Evolutionary conservation across 306 rosid species (phyloP), one percentile per base, ranked within the genome.

Genomic region (Aeschynomene evenia): DNA sequence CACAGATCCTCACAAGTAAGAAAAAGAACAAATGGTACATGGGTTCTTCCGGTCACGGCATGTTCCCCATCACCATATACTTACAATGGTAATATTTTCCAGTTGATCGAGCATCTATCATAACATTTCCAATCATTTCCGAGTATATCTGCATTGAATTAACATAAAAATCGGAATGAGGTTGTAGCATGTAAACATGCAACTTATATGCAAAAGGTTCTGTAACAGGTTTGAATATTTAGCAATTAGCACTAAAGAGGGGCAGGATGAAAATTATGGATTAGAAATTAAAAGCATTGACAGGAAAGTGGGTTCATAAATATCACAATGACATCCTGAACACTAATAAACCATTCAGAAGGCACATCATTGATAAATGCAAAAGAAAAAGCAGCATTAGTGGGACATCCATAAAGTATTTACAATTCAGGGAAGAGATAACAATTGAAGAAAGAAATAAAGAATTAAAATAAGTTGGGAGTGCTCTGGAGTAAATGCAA

Each of bases 61-160:
- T 19, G 24, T 16, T 62, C 29, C 48, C 56, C 50, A 22, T 29
- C 28, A 18, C 12, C n/a, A 23, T 36, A 63, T 75, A 88, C 96
- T 68, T 81, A 94, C 97, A 94, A 55, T 94, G 99, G 80, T 94
- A 94, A 75, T 94, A 87, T 83, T 94, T 94, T 78, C 99, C 99
- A 26, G 96, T 91, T 67, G 99, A 95, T 59, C 97, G 87, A 34
- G 99, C 97, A 89, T 95, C 99, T 53, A 81, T 77, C 97, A 95
- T 95, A 79, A 95, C 95, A 84, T 95, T 95, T 73, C 99, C 99
- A 78, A 95, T 95, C 99, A 91, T 91, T 91, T 95, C 99, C 21
- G 99, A 81, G 49, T 91, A 95, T 78, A 95, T 91, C 99, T 95
- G 89, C 82, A 79, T 63, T 40, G 43, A 46, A 59, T 42, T 58